Percentiles rank a stretch among this genome's conserved stretches.
These are phyloP conservation scores for Plasmodium fragile DNA, from an alignment of 169 alveolate genomes.

Conservation along the genomic window DNA sequence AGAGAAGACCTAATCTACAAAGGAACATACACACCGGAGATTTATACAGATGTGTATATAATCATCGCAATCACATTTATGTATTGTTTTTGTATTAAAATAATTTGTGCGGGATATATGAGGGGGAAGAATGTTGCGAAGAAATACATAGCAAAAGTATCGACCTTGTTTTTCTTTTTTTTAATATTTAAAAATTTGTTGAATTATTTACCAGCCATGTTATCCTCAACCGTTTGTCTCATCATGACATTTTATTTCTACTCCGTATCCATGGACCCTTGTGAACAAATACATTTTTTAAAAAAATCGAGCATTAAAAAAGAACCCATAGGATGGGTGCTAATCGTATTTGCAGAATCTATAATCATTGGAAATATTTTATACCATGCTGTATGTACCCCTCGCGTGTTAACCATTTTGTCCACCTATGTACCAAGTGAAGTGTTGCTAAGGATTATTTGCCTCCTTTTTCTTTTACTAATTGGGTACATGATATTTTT, in stretches of 20 bases:
- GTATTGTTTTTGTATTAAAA: constrained; percentile 42
- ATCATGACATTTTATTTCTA: constrained; percentile 53
- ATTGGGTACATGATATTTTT: constrained; percentile 28
- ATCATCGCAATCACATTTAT: constrained; percentile 34
- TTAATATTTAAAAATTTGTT: constrained; percentile 29
- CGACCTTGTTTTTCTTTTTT: constrained; percentile 50
- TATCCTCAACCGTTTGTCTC: constrained; percentile 33
- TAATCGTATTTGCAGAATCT: constrained; percentile 61
- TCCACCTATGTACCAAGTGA: not conserved
- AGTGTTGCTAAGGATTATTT: not conserved
- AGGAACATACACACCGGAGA: constrained; percentile 45
- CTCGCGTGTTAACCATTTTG: not conserved
- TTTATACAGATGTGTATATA: constrained; percentile 30
- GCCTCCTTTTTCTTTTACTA: constrained; percentile 21
- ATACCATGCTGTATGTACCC: constrained; percentile 38
- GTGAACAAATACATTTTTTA: constrained; percentile 27
- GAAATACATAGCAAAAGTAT: constrained; percentile 37
- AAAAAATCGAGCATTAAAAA: constrained; percentile 12
- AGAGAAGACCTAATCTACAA: constrained; percentile 15
- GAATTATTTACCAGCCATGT: constrained; percentile 17
- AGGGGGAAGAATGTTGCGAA: constrained; percentile 51
- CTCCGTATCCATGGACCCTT: constrained; percentile 58
- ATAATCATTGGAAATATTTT: constrained; percentile 47
- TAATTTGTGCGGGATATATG: constrained; percentile 30
- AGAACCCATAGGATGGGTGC: constrained; percentile 69